Percentiles rank a stretch among this genome's conserved stretches.
Conservation (phyloP, 2,329 filamentous ascomycete genomes). For the Pseudopyrenochaeta lycopersici region DNA sequence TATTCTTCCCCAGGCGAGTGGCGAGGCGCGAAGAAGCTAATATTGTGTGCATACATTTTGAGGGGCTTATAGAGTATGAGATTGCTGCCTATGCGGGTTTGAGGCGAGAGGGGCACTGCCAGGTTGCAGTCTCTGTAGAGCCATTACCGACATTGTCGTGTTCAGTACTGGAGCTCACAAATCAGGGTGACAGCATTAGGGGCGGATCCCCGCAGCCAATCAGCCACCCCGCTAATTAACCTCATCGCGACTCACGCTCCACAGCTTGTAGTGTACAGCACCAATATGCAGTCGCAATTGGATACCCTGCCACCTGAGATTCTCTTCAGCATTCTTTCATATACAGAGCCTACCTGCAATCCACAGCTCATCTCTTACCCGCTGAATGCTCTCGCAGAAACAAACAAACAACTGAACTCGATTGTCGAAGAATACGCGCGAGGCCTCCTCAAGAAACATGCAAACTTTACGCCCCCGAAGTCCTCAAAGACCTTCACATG, state of each 20-base stretch:
- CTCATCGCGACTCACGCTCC: neutral
- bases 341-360: slow-evolving; percentile 16
- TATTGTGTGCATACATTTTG: too few relatives aligned
- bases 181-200: neutral
- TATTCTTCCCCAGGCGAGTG: too few relatives aligned
- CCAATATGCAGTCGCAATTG: slow-evolving; percentile 8
- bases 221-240: neutral
- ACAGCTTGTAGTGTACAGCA: too few relatives aligned
- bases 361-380: slow-evolving; percentile 14
- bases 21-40: too few relatives aligned
- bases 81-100: too few relatives aligned
- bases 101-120: too few relatives aligned
- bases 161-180: too few relatives aligned
- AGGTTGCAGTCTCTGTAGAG: too few relatives aligned
- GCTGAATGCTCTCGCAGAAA: slow-evolving; percentile 34
- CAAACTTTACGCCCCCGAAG: slow-evolving; percentile 25
- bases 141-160: too few relatives aligned
- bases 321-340: slow-evolving; percentile 39
- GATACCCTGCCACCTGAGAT: slow-evolving; percentile 38
- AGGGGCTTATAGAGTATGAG: too few relatives aligned
- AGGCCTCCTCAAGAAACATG: slow-evolving; percentile 32
- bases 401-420: slow-evolving; percentile 31
- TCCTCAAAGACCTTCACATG: slow-evolving; percentile 21
- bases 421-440: slow-evolving; percentile 43
- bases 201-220: neutral